phyloP scores from a whole-genome alignment of 2,329 filamentous ascomycete genomes.

The Xylariaceae sp. region DNA sequence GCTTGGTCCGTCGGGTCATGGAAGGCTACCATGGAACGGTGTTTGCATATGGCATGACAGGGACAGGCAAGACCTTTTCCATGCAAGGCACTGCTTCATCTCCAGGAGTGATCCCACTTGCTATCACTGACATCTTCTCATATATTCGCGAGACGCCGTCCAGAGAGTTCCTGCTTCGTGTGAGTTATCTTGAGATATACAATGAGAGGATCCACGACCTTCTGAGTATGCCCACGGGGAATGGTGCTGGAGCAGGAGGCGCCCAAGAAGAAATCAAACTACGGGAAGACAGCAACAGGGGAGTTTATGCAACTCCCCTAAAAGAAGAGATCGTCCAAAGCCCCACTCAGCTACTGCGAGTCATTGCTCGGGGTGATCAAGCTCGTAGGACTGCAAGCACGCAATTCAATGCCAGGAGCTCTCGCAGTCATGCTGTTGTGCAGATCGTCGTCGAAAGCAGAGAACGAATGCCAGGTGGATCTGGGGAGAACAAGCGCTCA shows the following conservation, averaged over 20 bases:
- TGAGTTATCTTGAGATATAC: conserved; percentile 98
- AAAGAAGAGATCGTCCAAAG: conserved; percentile 99
- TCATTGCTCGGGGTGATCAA: conserved; percentile 92
- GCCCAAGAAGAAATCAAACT: conserved; percentile 93
- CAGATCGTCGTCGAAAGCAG: conserved; percentile 98
- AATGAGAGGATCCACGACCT: conserved; percentile 97
- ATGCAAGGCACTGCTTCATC: conserved; percentile 98
- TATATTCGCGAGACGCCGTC: conserved; percentile 97
- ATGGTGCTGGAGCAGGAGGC: conserved; percentile 50
- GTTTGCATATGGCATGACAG: conserved; percentile 98
- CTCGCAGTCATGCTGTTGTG: conserved; percentile 95
- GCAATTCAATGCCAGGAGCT: conserved; percentile 95
- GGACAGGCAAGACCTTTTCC: conserved; percentile 97
- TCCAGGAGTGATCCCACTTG: conserved; percentile 92
- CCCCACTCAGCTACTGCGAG: conserved; percentile 87
- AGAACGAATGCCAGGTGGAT: conserved; percentile 68
- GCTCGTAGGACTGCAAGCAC: conserved; percentile 89
- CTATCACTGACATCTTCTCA: conserved; percentile 98
- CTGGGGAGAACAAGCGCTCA: conserved; percentile 62
- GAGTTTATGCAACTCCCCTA: conserved; percentile 91
- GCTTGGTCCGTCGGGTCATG: conserved; percentile 94
- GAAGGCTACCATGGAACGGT: conserved; percentile 98
- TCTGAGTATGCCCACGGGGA: conserved; percentile 68
- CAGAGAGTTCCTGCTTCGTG: conserved; percentile 87
- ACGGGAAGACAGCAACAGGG: conserved; percentile 91